Percentiles rank a stretch among this genome's conserved stretches.
phyloP scores from a whole-genome alignment of 352 stramenopile species.

The Hyaloperonospora brassicae region DNA sequence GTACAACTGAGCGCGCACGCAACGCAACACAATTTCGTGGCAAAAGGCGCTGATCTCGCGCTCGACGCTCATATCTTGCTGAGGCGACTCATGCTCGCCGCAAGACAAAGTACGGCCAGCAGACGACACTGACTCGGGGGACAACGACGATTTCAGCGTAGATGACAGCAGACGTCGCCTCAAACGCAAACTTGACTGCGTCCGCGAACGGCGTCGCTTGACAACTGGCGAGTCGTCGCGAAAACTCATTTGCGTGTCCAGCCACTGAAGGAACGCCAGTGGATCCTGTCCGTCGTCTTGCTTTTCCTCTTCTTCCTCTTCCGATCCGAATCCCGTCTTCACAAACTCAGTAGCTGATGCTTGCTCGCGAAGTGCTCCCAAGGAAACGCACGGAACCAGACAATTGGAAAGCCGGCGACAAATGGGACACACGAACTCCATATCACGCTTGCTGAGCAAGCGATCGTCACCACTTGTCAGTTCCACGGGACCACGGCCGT shows the following conservation, averaged over 20 bases:
- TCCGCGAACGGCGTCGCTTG: slow-evolving; percentile 33
- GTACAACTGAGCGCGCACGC: slow-evolving; percentile 36
- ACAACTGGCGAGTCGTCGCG: slow-evolving; percentile 32
- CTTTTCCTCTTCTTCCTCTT: slow-evolving; percentile 36
- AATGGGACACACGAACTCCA: slow-evolving; percentile 73
- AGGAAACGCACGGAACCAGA: slow-evolving; percentile 40
- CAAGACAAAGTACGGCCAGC: slow-evolving; percentile 10
- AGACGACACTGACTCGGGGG: slow-evolving; percentile 15
- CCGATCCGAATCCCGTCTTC: slow-evolving; percentile 15
- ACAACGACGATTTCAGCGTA: neutral
- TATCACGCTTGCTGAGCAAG: slow-evolving; percentile 53
- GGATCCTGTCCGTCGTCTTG: slow-evolving; percentile 33
- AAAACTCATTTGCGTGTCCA: slow-evolving; percentile 48
- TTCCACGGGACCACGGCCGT: slow-evolving; percentile 35
- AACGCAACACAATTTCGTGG: slow-evolving; percentile 40
- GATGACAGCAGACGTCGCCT: slow-evolving; percentile 28
- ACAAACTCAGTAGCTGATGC: slow-evolving; percentile 9
- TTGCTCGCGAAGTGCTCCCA: slow-evolving; percentile 4
- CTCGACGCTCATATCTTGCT: slow-evolving; percentile 29
- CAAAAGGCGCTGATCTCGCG: slow-evolving; percentile 49
- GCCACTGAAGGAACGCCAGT: slow-evolving; percentile 38
- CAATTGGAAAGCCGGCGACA: slow-evolving; percentile 73
- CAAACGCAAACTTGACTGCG: slow-evolving; percentile 31
- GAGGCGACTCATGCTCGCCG: slow-evolving; percentile 9
- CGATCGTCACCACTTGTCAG: slow-evolving; percentile 45